phyloP scores from a whole-genome alignment of 2,329 filamentous ascomycete genomes.

The Cephalotrichum gorgonifer region DNA sequence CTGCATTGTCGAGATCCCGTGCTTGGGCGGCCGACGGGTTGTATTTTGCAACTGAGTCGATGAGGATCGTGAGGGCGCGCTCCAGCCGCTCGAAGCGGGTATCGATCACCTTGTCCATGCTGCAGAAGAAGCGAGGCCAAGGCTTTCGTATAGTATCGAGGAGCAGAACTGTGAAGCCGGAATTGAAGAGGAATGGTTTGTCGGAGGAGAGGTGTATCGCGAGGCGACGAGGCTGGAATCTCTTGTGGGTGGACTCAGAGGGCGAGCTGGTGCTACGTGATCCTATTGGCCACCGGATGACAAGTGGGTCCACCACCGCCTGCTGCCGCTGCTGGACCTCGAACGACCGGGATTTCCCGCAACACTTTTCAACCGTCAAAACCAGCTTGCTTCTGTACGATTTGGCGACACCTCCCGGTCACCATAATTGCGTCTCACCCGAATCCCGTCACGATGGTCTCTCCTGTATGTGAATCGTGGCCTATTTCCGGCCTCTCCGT shows the following conservation, averaged over 20 bases:
- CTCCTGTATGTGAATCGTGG: conserved; percentile 21
- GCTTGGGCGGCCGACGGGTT: conserved; percentile 62
- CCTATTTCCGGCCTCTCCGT: conserved; percentile 1
- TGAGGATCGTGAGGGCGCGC: conserved; percentile 55
- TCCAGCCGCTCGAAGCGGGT: conserved; percentile 56
- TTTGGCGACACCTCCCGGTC: conserved; percentile 18
- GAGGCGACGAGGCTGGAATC: conserved; percentile 1
- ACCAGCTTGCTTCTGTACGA: conserved; percentile 20
- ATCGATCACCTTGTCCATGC: conserved; percentile 55
- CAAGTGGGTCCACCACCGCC: background rate
- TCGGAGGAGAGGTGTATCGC: background rate
- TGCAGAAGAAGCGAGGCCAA: background rate
- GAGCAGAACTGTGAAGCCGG: background rate
- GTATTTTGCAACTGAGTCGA: conserved; percentile 74
- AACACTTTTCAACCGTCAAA: conserved; percentile 7
- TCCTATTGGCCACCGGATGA: conserved; percentile 9
- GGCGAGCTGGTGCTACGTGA: background rate
- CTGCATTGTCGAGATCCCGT: conserved; percentile 59
- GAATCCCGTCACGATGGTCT: conserved; percentile 28
- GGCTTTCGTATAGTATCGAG: background rate
- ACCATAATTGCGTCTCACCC: conserved; percentile 12
- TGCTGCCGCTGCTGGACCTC: background rate
- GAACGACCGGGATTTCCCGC: conserved; percentile 3
- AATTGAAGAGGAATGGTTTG: too few species aligned
- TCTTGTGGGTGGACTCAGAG: background rate